A percentile compares a stretch with the other conserved stretches of the same genome.
Conservation (phyloP, 1,139 yeast species). For the Pichia sp. region DNA sequence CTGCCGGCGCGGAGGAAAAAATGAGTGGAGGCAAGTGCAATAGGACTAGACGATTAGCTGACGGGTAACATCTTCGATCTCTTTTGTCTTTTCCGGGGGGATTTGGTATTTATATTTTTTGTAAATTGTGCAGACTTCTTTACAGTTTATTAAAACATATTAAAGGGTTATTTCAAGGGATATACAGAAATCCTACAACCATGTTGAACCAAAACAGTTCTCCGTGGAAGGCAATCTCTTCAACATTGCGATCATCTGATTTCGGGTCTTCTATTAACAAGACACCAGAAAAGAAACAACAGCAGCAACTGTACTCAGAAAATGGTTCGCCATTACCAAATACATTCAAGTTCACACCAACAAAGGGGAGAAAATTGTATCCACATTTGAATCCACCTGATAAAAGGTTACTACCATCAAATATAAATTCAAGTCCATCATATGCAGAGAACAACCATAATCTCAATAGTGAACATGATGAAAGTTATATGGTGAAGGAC, state of each 20-base stretch:
- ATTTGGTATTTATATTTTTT: no score
- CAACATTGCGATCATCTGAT: neutral
- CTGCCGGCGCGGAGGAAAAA: neutral
- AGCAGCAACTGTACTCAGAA: neutral
- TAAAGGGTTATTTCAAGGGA: no score
- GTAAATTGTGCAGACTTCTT: no score
- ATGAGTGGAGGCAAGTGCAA: no score
- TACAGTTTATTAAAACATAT: no score
- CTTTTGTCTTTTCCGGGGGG: no score
- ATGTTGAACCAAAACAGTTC: conserved; percentile 38
- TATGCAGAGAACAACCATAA: neutral
- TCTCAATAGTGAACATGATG: conserved; percentile 22
- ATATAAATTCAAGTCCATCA: conserved; percentile 15
- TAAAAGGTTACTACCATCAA: neutral
- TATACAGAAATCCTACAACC: no score
- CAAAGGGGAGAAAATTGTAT: conserved; percentile 27
- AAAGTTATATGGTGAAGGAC: conserved; percentile 30
- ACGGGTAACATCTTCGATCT: no score
- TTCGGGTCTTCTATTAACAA: neutral
- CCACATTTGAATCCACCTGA: conserved; percentile 22
- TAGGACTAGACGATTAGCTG: no score
- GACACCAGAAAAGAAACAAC: conserved; percentile 12
- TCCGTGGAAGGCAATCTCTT: conserved; percentile 10
- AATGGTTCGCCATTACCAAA: conserved; percentile 26
- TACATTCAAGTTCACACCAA: conserved; percentile 30